Evolutionary conservation across 2,329 filamentous ascomycete genomes (phyloP), one percentile per base, ranked within the genome.

Genomic region (Chaetomiaceae sp.): DNA sequence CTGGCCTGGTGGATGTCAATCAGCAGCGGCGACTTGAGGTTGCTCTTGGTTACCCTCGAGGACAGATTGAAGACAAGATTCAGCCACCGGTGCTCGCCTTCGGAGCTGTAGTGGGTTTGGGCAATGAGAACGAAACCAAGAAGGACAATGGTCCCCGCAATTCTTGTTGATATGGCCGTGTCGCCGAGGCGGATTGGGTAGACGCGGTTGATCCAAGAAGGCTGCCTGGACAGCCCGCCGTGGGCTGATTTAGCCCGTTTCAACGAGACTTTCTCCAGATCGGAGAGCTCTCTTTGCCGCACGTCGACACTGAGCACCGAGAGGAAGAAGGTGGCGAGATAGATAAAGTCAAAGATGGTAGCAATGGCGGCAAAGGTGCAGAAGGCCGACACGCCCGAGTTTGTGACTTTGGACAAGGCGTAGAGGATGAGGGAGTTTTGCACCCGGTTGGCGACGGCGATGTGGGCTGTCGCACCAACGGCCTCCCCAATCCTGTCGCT

Each of bases 301-400:
- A 92, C 86, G 64, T 92, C 87, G 38, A 92, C 83, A 61, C 86
- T 90, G 20, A 92, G 72, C 12, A 92, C 86, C 1, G 87, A 82
- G 3, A 90, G 73, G 62, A 92, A 91, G 68, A 90, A 91, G 0
- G 87, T 91, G 7, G 88, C 77, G 19, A 90, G 74, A 61, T 87
- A 90, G 61, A 90, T 82, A 55, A 87, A 86, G 66, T 92, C 87
- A 60, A 91, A 85, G 0, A 86, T 68, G 13, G 89, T 79, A 1
- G 87, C 88, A 45, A 91, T 79, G 2, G 83, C 83, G 3, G 85
- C 83, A 65, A 91, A 92, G 1, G 78, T 79, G 67, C 87, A 91
- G 60, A 91, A 90, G 0, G 83, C 85, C 1, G 82, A 79, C 3
- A 90, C 84, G 42, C 85, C 85, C 0, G 85, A 79, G 4, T 83